A percentile compares a stretch with the other conserved stretches of the same genome.
These are phyloP conservation scores for Aureoboletus auriporus DNA, from an alignment of 768 basidiomycete genomes.

Conservation along the genomic window DNA sequence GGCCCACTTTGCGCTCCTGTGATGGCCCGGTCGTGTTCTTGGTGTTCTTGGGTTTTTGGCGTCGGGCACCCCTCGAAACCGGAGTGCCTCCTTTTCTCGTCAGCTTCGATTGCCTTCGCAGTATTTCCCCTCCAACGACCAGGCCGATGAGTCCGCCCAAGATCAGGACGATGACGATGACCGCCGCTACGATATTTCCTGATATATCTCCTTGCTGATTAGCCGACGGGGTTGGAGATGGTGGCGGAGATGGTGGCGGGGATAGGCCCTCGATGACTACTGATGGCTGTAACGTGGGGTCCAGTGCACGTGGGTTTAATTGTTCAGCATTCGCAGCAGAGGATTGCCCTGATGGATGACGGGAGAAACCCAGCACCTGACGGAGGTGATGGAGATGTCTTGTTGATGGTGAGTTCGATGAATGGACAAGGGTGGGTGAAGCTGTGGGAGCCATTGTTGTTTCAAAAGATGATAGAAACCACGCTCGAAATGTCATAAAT, in stretches of 20 bases:
- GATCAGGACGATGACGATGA: conserved; percentile 23
- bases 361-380: conserved; percentile 7
- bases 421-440: conserved; percentile 2
- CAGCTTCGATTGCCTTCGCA: conserved; percentile 18
- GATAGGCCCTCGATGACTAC: conserved; percentile 2
- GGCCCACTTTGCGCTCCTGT: neutral
- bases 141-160: conserved; percentile 25
- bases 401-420: neutral
- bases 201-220: conserved; percentile 7
- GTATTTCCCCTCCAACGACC: conserved; percentile 22
- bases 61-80: neutral
- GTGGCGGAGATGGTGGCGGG: neutral
- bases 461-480: neutral
- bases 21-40: neutral
- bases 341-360: neutral
- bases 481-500: conserved; percentile 18
- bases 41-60: conserved; percentile 3
- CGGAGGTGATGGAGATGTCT: conserved; percentile 15
- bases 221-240: neutral
- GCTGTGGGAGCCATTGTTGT: conserved; percentile 22
- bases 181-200: conserved; percentile 21
- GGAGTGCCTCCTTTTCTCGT: neutral
- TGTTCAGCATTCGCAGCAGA: neutral
- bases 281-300: conserved; percentile 7
- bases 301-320: conserved; percentile 5